A percentile compares a stretch with the other conserved stretches of the same genome.
Conservation (phyloP, 2,329 filamentous ascomycete genomes). For the Penicillium sp. region DNA sequence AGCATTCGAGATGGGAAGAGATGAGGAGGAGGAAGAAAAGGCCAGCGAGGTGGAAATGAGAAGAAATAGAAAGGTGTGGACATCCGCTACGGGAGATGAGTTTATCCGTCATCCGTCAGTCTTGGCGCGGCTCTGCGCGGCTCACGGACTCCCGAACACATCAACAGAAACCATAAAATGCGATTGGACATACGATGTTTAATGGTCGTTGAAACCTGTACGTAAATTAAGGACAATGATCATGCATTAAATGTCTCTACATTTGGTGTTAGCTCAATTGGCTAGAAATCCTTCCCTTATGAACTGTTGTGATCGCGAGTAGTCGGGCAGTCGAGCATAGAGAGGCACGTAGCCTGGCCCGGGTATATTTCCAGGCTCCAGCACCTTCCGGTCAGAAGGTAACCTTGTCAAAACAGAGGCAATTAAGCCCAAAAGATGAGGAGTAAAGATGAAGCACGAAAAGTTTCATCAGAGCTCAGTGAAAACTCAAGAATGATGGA, state of each 20-base stretch:
- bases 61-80: constrained; percentile 29
- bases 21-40: constrained; percentile 9
- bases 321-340: too few relatives aligned
- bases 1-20: constrained; percentile 8
- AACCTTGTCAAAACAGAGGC: background rate
- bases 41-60: constrained; percentile 23
- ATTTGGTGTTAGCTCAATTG: too few relatives aligned
- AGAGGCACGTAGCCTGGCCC: too few relatives aligned
- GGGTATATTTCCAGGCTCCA: too few relatives aligned
- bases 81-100: constrained; percentile 17
- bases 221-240: background rate
- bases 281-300: too few relatives aligned
- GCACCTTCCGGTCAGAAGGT: background rate
- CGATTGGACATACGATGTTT: background rate
- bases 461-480: background rate
- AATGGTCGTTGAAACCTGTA: background rate
- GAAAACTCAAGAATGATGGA: background rate
- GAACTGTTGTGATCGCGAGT: too few relatives aligned
- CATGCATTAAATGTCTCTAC: too few relatives aligned
- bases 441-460: background rate
- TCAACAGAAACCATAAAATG: background rate
- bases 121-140: constrained; percentile 18
- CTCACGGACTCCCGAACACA: background rate
- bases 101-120: constrained; percentile 26
- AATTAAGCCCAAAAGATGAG: background rate